Base-by-base conservation (phyloP, 257 asterid genomes). In the Datura wrightii region DNA sequence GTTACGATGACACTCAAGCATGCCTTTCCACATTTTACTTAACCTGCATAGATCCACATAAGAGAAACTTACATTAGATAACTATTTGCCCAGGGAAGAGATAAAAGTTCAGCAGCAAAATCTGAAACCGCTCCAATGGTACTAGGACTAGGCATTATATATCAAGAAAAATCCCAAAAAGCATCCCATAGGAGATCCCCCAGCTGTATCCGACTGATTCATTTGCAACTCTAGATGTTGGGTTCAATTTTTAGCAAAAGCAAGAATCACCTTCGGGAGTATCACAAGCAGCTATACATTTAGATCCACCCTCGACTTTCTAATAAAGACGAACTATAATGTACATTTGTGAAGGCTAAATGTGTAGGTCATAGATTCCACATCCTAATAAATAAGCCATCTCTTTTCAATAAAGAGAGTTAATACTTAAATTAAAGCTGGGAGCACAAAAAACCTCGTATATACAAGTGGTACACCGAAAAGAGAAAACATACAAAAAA, bases 21-120 rank as follows among this genome's bases (percentile, higher is more conserved):
- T 96, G 85, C 94, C 87, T 88, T 92, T 96, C 99, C 99, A 96
- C 99, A 96, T 96, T 89, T 89, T 90, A 69, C 90, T 84, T 90
- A 94, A 83, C 94, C 99, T 94, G 53, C 60, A 52, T 52, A 78
- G 63, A 78, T 78, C 48, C 63, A 52, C 34, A 78, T 15, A 48
- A 76, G 31, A 78, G 63, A 52, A 52, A 78, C 15, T 78, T 50
- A 37, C 62, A 52, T 78, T 39, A 84, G 80, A 34, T 53, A 67
- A 52, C 16, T 14, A 74, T 14, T 15, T 11, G 70, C 7, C 36
- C 56, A 39, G 56, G 79, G 42, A 18, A 3, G 8, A 59, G 84
- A 41, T 4, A 79, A 52, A 46, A 67, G 62, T 16, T 62, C 18
- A 81, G 31, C 34, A 10, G 36, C 1, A 3, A 36, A 65, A 72